Evolutionary conservation across 2,329 filamentous ascomycete species (phyloP).

Genomic region (Pseudogymnoascus sp.): DNA sequence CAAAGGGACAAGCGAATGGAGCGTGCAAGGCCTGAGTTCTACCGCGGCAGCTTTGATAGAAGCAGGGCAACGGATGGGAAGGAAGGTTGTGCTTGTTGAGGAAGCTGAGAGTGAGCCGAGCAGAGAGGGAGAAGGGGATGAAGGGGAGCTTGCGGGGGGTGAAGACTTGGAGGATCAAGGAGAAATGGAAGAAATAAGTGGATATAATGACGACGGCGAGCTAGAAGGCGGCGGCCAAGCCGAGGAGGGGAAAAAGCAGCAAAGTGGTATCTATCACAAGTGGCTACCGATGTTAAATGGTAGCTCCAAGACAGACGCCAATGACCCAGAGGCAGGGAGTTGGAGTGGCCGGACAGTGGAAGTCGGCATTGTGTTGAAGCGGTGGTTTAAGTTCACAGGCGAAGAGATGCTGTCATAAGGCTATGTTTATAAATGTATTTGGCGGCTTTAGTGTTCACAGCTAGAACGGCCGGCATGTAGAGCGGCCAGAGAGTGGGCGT

Average conservation of each 20-base stretch:
- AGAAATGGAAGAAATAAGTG: slow-evolving; percentile 16
- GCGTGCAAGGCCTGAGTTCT: slow-evolving; percentile 60
- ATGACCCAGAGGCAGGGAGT: slow-evolving; percentile 39
- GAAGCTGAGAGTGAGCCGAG: slow-evolving; percentile 18
- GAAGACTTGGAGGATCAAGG: slow-evolving; percentile 29
- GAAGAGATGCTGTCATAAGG: neutral
- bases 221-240: slow-evolving; percentile 26
- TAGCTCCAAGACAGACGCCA: slow-evolving; percentile 37
- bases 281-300: slow-evolving; percentile 56
- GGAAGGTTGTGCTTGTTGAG: slow-evolving; percentile 43
- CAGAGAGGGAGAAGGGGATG: slow-evolving; percentile 20
- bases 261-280: slow-evolving; percentile 35
- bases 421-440: neutral
- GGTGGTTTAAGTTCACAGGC: slow-evolving; percentile 56
- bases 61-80: slow-evolving; percentile 40
- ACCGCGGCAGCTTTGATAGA: slow-evolving; percentile 59
- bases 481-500: neutral
- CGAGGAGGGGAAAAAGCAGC: slow-evolving; percentile 25
- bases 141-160: slow-evolving; percentile 33
- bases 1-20: slow-evolving; percentile 63
- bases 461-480: neutral
- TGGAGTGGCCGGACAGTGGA: slow-evolving; percentile 54
- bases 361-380: slow-evolving; percentile 48
- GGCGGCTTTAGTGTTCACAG: neutral
- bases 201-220: slow-evolving; percentile 25